These are phyloP conservation scores for Flaveria trinervia DNA, from an alignment of 129 eudicot genomes.

Conservation along the genomic window DNA sequence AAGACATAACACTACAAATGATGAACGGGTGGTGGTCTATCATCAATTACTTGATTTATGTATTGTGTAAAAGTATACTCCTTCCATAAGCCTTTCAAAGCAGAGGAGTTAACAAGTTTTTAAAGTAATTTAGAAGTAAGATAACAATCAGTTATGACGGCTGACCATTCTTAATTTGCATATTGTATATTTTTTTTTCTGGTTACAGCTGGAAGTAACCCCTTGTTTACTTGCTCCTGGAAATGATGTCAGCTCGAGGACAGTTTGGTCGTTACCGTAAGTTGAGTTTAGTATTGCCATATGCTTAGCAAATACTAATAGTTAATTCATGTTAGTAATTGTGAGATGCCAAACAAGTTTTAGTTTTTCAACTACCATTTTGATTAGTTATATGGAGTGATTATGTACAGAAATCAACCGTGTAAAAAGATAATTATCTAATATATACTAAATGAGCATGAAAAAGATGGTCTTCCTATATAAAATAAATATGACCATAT, in stretches of 20 bases:
- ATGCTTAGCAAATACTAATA: not conserved
- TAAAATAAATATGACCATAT: not conserved
- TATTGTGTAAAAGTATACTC: not conserved
- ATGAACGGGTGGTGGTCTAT: not conserved
- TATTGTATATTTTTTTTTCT: slow-evolving; percentile 23
- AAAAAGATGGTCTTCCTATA: not conserved
- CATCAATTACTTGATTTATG: not conserved
- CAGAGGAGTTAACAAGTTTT: not conserved
- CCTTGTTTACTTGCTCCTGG: slow-evolving; percentile 88
- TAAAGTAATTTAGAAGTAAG: not conserved
- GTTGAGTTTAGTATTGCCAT: slow-evolving; percentile 31
- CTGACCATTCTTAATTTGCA: not conserved
- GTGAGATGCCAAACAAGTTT: not conserved
- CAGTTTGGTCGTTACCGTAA: slow-evolving; percentile 90
- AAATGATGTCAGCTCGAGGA: slow-evolving; percentile 44
- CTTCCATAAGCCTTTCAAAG: slow-evolving; percentile 1
- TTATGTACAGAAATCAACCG: not conserved
- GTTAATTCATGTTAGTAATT: not conserved
- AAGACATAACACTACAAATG: not conserved
- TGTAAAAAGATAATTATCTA: not conserved
- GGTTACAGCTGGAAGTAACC: slow-evolving; percentile 74
- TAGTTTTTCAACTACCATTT: not conserved
- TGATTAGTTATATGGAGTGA: not conserved
- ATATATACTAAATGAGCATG: not conserved
- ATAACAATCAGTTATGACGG: slow-evolving; percentile 2